Conservation (phyloP, 2,329 filamentous ascomycete genomes). For the Nigrospora osmanthi region DNA sequence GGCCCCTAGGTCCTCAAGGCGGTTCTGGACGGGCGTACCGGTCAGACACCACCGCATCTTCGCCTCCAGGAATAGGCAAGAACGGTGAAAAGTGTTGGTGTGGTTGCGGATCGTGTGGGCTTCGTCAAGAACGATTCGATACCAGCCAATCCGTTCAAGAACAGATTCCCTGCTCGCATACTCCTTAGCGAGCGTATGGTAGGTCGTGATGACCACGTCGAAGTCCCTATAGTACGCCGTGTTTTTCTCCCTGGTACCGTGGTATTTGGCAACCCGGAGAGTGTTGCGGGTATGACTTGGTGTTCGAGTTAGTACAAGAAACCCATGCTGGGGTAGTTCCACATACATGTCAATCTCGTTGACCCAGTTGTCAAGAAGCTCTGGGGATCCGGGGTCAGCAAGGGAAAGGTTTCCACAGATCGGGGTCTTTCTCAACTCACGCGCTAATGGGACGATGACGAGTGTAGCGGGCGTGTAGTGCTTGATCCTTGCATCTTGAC, state of each 20-base stretch:
- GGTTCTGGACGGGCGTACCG: conserved; percentile 2
- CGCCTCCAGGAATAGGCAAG: neutral
- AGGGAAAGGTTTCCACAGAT: no score
- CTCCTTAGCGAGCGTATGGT: neutral
- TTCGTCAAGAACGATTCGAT: neutral
- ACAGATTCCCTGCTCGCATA: neutral
- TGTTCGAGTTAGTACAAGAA: no score
- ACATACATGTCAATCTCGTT: no score
- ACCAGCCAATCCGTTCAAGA: neutral
- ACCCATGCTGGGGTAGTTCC: no score
- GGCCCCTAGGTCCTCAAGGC: neutral
- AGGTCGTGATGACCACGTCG: neutral
- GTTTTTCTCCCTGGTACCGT: no score
- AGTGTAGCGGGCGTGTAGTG: no score
- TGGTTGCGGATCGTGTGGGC: neutral
- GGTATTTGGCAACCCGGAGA: no score
- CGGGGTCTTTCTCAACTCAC: neutral
- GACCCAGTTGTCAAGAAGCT: no score
- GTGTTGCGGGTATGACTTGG: no score
- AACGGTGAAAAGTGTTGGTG: neutral
- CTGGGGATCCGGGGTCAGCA: no score
- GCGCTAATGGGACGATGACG: neutral
- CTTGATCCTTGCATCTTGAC: no score
- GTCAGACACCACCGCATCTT: neutral
- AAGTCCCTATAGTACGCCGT: no score